phyloP scores from a whole-genome alignment of 768 basidiomycete genomes.

The Cubamyces sp. region DNA sequence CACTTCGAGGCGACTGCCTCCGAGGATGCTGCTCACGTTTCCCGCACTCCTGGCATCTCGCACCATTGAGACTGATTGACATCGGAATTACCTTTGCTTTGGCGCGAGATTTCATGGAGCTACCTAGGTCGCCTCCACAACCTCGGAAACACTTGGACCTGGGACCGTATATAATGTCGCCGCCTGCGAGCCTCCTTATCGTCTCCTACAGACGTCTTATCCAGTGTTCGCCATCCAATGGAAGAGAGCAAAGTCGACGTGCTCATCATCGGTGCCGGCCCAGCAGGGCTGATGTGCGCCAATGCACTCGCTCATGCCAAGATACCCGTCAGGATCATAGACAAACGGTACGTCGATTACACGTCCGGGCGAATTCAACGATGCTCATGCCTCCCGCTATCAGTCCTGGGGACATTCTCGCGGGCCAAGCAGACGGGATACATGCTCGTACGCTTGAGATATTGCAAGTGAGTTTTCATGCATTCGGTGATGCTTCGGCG shows the following conservation, averaged over 20 bases:
- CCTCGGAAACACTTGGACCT: not conserved
- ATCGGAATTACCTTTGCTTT: not conserved
- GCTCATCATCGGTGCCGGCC: conserved; percentile 47
- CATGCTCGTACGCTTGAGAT: conserved; percentile 38
- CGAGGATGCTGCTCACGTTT: not conserved
- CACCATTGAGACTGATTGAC: not conserved
- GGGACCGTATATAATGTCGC: not conserved
- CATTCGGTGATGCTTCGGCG: not conserved
- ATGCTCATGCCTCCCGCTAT: not conserved
- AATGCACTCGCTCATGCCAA: conserved; percentile 43
- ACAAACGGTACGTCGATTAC: conserved; percentile 39
- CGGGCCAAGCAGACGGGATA: conserved; percentile 38
- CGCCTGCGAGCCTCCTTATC: not conserved
- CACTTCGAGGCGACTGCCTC: too few species aligned
- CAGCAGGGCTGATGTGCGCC: conserved; percentile 48
- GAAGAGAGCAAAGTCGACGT: conserved; percentile 41
- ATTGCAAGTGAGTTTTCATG: conserved; percentile 25
- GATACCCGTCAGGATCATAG: conserved; percentile 44
- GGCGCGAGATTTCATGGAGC: not conserved
- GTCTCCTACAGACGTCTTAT: not conserved
- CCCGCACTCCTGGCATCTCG: conserved; percentile 12
- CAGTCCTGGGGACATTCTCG: conserved; percentile 28
- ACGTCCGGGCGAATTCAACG: not conserved
- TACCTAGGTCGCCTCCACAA: not conserved
- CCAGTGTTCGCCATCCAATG: not conserved